Evolutionary conservation across 805 yeast species (phyloP).

Genomic region (Barnettozyma vustinii): DNA sequence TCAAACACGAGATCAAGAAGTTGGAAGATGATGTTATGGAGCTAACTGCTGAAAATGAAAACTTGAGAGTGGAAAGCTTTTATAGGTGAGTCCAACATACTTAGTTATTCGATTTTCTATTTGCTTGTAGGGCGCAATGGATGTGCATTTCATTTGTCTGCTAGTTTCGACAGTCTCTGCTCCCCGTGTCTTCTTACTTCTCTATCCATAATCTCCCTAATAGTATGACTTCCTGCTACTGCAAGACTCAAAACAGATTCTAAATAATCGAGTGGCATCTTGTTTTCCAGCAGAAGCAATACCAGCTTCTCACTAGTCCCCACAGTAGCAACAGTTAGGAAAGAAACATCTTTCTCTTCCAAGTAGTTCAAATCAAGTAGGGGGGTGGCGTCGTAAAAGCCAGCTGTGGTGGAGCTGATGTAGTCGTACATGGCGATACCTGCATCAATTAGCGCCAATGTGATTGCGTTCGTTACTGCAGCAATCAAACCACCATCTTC

Average conservation of each 20-base stretch:
- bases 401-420: conserved; percentile 74
- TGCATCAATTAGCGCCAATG: conserved; percentile 89
- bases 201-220: conserved; percentile 80
- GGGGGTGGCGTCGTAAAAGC: conserved; percentile 72
- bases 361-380: conserved; percentile 74
- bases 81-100: neutral
- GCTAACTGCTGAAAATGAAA: conserved; percentile 18
- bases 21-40: conserved; percentile 15
- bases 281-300: conserved; percentile 72
- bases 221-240: conserved; percentile 78
- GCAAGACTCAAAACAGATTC: conserved; percentile 76
- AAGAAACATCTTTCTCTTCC: conserved; percentile 82
- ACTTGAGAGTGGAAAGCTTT: conserved; percentile 7
- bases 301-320: conserved; percentile 81
- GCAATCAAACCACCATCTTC: conserved; percentile 90
- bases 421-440: conserved; percentile 93
- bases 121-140: neutral
- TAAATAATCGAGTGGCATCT: conserved; percentile 75
- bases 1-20: conserved; percentile 22
- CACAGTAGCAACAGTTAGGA: conserved; percentile 74
- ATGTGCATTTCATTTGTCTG: conserved; percentile 12
- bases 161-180: conserved; percentile 43
- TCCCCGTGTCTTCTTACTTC: conserved; percentile 76
- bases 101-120: neutral
- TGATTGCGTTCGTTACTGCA: conserved; percentile 75